Evolutionary conservation across 2,329 filamentous ascomycete species (phyloP), one percentile per base, ranked within the genome.

Genomic region (Diaporthe vaccinii): DNA sequence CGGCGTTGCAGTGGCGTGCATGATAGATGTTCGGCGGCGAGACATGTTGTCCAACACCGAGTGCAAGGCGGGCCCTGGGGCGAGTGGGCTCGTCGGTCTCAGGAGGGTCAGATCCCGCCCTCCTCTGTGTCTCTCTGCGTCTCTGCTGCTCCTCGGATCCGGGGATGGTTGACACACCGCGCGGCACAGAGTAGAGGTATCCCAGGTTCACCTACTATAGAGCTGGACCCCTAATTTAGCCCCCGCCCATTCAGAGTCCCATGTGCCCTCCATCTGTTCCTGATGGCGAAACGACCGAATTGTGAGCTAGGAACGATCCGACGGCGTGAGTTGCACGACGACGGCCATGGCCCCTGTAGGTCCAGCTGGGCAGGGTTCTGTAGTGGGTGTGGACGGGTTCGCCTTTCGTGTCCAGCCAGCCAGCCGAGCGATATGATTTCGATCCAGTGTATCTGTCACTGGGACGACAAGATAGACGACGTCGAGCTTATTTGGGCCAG

Each of bases 241-340:
- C 14, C 20, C 62, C 61, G 25, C 34, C 65, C 15, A 49, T n/a
- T 34, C 2, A 62, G 22, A 20, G n/a, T 17, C 25, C 25, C n/a
- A 34, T 41, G 36, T 41, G 58, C 58, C 59, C 36, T 44, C 39
- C 36, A 7, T 41, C 46, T 28, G 34, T 69, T 39, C 34, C 22
- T 41, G 65, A 55, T 69, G 65, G 65, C 65, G 65, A 69, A 55
- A 69, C 65, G 15, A 55, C 49, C 49, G 49, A 69, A 34, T 7
- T 28, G 8, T 25, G 6, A 39, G 34, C 65, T 68, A 68, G 49
- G 49, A 39, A 55, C 65, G 46, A 69, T 55, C 65, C 65, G 65
- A 69, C 65, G 49, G 65, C 46, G 65, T n/a, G 49, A 41, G 65
- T 69, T 55, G 65, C 65, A 55, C n/a, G 49, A 41, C 34, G 65